A percentile compares a stretch with the other conserved stretches of the same genome.
Conservation (phyloP, 2,329 filamentous ascomycete species). For the Claviceps purpurea region DNA sequence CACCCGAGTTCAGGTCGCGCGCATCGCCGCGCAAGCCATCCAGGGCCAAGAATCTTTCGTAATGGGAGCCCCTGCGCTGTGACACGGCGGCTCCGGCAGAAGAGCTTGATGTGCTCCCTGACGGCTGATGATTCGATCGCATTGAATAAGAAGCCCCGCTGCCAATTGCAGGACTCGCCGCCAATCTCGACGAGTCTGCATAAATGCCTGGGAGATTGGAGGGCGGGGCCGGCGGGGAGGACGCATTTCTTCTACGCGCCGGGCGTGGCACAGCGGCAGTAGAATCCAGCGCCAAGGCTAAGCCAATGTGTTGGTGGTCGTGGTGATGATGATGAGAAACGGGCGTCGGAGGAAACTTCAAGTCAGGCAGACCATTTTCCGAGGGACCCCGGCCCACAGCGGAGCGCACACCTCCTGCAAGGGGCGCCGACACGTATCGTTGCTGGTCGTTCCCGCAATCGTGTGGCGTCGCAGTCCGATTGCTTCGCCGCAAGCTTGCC, state of each 20-base stretch:
- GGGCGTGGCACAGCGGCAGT: slow-evolving; percentile 10
- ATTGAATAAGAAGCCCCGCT: slow-evolving; percentile 22
- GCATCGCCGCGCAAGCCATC: slow-evolving; percentile 57
- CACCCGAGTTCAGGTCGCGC: slow-evolving; percentile 50
- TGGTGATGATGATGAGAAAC: background rate
- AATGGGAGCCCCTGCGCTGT: slow-evolving; percentile 19
- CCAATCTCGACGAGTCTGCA: slow-evolving; percentile 35
- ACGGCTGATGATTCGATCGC: slow-evolving; percentile 27
- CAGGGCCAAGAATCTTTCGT: slow-evolving; percentile 40
- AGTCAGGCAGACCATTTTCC: background rate
- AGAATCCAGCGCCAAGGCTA: slow-evolving; percentile 8
- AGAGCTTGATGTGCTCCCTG: slow-evolving; percentile 28
- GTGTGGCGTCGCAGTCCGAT: slow-evolving; percentile 31
- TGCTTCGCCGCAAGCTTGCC: slow-evolving; percentile 42
- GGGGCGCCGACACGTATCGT: slow-evolving; percentile 41
- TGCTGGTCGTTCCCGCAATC: slow-evolving; percentile 27
- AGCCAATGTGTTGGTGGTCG: slow-evolving; percentile 1
- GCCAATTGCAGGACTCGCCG: slow-evolving; percentile 32
- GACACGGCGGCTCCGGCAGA: slow-evolving; percentile 25
- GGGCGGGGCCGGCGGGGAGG: slow-evolving; percentile 43
- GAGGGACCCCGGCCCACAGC: slow-evolving; percentile 16
- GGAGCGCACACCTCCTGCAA: slow-evolving; percentile 15
- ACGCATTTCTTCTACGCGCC: slow-evolving; percentile 30
- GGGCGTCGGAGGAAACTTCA: slow-evolving; percentile 4
- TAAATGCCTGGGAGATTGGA: slow-evolving; percentile 39